Percentiles rank a stretch among this genome's conserved stretches.
Evolutionary conservation across 495 filamentous ascomycete species (phyloP).

Genomic region (Sporormia fimetaria): DNA sequence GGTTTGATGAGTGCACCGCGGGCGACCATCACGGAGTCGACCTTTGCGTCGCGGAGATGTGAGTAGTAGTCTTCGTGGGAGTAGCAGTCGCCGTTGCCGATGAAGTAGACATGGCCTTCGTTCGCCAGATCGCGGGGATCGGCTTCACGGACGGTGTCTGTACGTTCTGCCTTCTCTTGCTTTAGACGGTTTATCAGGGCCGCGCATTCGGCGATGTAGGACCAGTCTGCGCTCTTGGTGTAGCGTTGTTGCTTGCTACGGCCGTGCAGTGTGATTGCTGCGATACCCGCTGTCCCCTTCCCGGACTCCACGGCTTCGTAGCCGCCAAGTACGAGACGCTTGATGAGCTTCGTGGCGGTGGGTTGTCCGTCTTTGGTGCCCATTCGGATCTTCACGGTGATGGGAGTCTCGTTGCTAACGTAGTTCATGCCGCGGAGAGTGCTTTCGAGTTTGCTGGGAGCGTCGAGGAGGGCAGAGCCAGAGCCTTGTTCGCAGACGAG

Average conservation of each 20-base stretch:
- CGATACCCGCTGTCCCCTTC: constrained; percentile 65
- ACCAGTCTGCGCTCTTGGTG: constrained; percentile 79
- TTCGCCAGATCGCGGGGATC: constrained; percentile 53
- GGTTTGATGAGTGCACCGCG: constrained; percentile 90
- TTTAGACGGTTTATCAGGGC: constrained; percentile 71
- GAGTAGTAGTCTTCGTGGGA: constrained; percentile 79
- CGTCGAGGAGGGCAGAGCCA: constrained; percentile 87
- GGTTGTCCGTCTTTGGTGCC: constrained; percentile 70
- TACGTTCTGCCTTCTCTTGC: constrained; percentile 45
- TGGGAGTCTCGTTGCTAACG: constrained; percentile 74
- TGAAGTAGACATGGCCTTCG: constrained; percentile 62
- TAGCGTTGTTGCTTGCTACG: constrained; percentile 90
- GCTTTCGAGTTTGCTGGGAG: constrained; percentile 70
- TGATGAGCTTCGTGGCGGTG: constrained; percentile 66
- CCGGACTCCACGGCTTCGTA: constrained; percentile 49
- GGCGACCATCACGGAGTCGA: constrained; percentile 84
- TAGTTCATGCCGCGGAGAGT: constrained; percentile 91
- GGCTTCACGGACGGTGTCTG: constrained; percentile 66
- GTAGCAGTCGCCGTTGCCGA: constrained; percentile 94
- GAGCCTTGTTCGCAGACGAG: constrained; percentile 75
- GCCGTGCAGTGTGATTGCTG: constrained; percentile 88
- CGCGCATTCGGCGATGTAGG: constrained; percentile 81
- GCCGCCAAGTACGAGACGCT: constrained; percentile 71
- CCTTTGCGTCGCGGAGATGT: constrained; percentile 62
- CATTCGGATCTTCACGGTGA: constrained; percentile 89